phyloP scores from a whole-genome alignment of 1,284 basidiomycete species.

The Inonotus obliquus region DNA sequence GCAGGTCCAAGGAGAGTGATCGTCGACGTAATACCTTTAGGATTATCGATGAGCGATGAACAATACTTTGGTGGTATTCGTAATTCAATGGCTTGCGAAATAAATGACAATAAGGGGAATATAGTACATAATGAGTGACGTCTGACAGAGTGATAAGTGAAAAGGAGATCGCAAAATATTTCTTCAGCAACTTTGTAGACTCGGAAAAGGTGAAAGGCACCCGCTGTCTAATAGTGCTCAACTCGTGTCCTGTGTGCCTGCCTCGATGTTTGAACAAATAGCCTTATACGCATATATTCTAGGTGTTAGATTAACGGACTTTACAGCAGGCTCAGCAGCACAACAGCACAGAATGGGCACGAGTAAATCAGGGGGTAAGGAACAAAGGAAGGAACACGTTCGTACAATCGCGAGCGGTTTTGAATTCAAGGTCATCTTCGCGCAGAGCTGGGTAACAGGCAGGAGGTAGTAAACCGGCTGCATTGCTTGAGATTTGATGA shows the following conservation, averaged over 20 bases:
- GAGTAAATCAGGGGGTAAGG: slow-evolving; percentile 9
- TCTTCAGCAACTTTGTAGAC: no score
- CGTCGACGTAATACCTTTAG: not conserved
- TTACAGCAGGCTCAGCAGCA: not conserved
- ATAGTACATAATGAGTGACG: not conserved
- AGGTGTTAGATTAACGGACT: no score
- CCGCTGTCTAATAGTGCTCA: no score
- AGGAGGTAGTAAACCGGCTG: not conserved
- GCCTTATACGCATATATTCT: no score
- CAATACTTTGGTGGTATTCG: not conserved
- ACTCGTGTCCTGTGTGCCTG: not conserved
- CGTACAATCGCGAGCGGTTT: no score
- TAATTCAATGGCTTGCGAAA: not conserved
- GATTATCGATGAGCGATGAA: no score
- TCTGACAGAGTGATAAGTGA: not conserved
- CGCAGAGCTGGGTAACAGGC: not conserved
- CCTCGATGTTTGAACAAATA: not conserved
- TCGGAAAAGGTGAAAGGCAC: not conserved
- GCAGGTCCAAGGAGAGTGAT: no score
- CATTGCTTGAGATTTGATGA: not conserved
- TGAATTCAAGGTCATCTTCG: not conserved
- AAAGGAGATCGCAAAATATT: no score
- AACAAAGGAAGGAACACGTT: not conserved
- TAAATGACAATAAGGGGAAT: not conserved
- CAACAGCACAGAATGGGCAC: not conserved